Evolutionary conservation across 257 asterid species (phyloP), one percentile per base, ranked within the genome.

Genomic region (Forsythia viridissima): DNA sequence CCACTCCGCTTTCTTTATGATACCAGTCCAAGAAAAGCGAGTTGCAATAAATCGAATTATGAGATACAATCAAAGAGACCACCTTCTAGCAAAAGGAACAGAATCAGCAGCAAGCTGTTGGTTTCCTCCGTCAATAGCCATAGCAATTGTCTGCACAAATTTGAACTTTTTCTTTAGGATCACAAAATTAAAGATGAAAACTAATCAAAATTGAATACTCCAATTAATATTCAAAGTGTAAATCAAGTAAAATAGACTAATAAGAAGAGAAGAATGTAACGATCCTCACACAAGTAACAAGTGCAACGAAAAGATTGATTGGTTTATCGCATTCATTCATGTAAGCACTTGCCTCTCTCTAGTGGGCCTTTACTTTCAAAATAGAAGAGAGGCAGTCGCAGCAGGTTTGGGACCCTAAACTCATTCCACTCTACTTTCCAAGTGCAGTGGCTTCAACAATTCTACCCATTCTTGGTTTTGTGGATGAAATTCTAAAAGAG

Each of bases 41-140:
- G 12, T 46, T 46, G 41, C 67, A 12, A 36, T n/a, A 40, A 51
- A 43, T 11, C 65, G 6, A 6, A 36, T 8, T 48, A 20, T 21
- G 36, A 68, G 11, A 37, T 21, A 52, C 7, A 52, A 21, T 46
- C 73, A 67, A 8, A 36, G 7, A 69, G 37, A 74, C 20, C 15
- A 89, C 97, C 87, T 89, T 84, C 92, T 84, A 41, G 94, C 94
- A 51, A 85, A 88, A 44, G 86, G 79, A 34, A 89, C 24, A 30
- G 89, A 70, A 80, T 86, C 87, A 24, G 86, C 76, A 57, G 40
- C 77, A 51, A 75, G 41, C 70, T 78, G 83, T 82, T 79, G 80
- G 84, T 55, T 84, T 79, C 36, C 85, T 68, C 79, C 89, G 76
- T 80, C 57, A 15, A 38, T 30, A 34, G 72, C n/a, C 85, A 78